Base-by-base conservation (phyloP, 1,139 yeast genomes). In the Protomyces inouyei region DNA sequence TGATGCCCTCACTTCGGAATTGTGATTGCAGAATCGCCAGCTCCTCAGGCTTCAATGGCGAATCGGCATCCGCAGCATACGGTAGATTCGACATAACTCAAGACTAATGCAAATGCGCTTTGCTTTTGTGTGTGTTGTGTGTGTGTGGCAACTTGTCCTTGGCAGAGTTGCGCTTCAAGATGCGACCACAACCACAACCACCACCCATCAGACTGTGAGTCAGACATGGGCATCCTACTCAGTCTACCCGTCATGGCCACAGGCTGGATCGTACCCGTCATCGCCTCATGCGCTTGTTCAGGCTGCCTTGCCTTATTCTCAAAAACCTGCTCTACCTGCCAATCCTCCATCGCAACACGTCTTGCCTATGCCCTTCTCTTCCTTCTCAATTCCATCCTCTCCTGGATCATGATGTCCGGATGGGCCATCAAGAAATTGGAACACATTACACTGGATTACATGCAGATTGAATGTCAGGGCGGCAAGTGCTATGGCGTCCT, bases 371-470 rank as follows among this genome's bases (percentile, higher is more conserved):
- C 98, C 12, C 72, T 86, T 37, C 77, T 92, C 55, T 83, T 95
- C 67, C 77, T 91, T 53, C 69, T 88, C 52, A 92, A 92, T 77
- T 88, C 96, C 37, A 78, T 91, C 25, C 68, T 93, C 37, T 88
- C 98, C 14, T 93, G 99, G 99, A 78, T 90, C 5, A 89, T 90
- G 77, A 82, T 95, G 67, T 85, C 96, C 25, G 92, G 91, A 68
- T 87, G 89, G 75, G 85, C 95, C 2, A 82, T 87, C 36, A 81
- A 84, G 67, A 84, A 88, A 75, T 83, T 93, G 10, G 96, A 88
- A 68, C 82, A 82, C 68, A 81, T 93, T 9, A 81, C 91, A 0
- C 82, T 86, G 75, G 74, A 74, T 64, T 75, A 75, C 57, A 89
- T 91, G 52, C 83, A 83, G 69, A 82, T 86, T 68, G 86, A 86